Evolutionary conservation across 2,329 filamentous ascomycete genomes (phyloP), one percentile per base, ranked within the genome.

Genomic region (Trichoderma sp.): DNA sequence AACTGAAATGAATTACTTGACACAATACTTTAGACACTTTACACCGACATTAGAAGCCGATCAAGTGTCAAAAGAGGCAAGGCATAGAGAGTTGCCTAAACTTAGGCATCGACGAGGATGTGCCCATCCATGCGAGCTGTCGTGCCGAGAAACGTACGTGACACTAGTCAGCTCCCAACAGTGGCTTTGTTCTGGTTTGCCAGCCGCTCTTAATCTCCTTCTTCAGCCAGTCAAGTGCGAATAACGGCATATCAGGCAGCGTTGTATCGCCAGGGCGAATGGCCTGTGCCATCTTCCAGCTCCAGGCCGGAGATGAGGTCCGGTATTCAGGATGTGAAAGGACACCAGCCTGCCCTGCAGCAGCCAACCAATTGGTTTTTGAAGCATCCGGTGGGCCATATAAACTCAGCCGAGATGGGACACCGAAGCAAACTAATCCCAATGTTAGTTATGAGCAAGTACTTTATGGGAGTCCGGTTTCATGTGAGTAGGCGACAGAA

Each of bases 241-340:
- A 5, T 6, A 27, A 33, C 4, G 27, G 16, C 35, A 56, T 10
- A 14, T 24, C 40, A 19, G 40, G 27, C 37, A 58, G 53, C 29
- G 8, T 47, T 8, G 16, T 27, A 33, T 35, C 37, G 14, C n/a
- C 31, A 13, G n/a, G 19, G 35, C 27, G 4, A 58, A 35, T 31
- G 19, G 27, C 40, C 3, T 3, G 16, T 35, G 37, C 13, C 19
- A n/a, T 43, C 27, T 35, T n/a, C 29, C n/a, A 37, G 53, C 37
- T 49, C 37, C 37, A 35, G 14, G 37, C 63, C 63, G 63, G 63
- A 66, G 53, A 58, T 66, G 63, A 66, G 37, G 63, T 66, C 63
- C 63, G 63, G 62, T 47, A 55, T 14, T 16, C 19, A 24, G 33
- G 14, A 27, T 49, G 37, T 27, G 14, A 43, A 27, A 24, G 24